These are phyloP conservation scores for Alectoria sarmentosa DNA, from an alignment of 495 filamentous ascomycete genomes.

Conservation along the genomic window DNA sequence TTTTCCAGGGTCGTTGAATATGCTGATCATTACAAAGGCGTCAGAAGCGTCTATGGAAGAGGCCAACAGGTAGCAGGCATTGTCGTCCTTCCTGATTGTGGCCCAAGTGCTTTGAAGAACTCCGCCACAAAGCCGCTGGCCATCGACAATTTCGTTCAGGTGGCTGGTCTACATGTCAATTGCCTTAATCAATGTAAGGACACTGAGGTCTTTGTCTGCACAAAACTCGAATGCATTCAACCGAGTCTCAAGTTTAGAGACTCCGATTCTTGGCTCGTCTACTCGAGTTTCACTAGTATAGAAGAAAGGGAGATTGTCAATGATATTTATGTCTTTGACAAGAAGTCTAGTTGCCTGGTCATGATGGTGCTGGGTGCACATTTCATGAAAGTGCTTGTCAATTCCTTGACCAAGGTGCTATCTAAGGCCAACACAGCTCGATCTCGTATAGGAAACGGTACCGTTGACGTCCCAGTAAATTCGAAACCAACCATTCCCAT, in stretches of 20 bases:
- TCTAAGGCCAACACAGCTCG: constrained; percentile 17
- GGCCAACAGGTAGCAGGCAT: constrained; percentile 27
- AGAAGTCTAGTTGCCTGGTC: constrained; percentile 20
- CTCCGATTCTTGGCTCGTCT: constrained; percentile 18
- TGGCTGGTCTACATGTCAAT: constrained; percentile 38
- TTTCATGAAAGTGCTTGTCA: constrained; percentile 29
- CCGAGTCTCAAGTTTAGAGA: constrained; percentile 3
- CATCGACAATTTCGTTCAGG: constrained; percentile 33
- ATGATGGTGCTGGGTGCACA: constrained; percentile 30
- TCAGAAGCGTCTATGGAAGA: constrained; percentile 31
- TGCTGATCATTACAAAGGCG: constrained; percentile 33
- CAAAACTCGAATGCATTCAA: constrained; percentile 18
- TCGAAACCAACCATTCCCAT: no score
- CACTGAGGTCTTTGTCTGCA: constrained; percentile 31
- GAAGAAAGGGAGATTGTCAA: constrained; percentile 21
- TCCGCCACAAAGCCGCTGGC: background rate
- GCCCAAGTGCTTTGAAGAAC: no score
- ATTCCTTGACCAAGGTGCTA: constrained; percentile 26
- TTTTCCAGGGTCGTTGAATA: constrained; percentile 33
- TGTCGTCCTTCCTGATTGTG: no score
- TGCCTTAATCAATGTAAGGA: constrained; percentile 21
- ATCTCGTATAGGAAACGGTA: no score
- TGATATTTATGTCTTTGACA: constrained; percentile 35
- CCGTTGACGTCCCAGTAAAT: no score
- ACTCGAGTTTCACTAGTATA: constrained; percentile 11